Conservation (phyloP, 2,329 filamentous ascomycete species). For the Hortaea werneckii region DNA sequence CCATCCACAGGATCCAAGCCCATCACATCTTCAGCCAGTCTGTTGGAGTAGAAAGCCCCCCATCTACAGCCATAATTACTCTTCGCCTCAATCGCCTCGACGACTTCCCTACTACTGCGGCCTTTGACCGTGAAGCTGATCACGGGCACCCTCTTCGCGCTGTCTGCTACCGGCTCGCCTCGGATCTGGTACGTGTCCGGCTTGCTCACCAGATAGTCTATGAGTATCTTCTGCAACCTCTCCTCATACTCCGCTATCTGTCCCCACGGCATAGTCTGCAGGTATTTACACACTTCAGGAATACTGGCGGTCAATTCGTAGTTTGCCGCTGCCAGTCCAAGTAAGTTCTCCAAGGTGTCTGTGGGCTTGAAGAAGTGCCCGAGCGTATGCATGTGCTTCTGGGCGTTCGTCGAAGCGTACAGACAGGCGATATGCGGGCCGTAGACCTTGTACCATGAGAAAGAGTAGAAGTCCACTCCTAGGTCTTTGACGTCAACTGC, state of each 20-base stretch:
- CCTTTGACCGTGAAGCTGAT: slow-evolving; percentile 57
- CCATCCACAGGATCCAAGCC: slow-evolving; percentile 48
- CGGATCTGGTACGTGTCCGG: slow-evolving; percentile 45
- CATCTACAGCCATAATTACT: slow-evolving; percentile 54
- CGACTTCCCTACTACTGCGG: slow-evolving; percentile 45
- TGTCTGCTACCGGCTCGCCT: slow-evolving; percentile 43
- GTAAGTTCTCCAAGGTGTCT: slow-evolving; percentile 52
- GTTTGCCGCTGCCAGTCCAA: slow-evolving; percentile 57
- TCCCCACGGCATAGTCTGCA: slow-evolving; percentile 36
- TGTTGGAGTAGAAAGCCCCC: slow-evolving; percentile 60
- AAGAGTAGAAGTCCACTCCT: slow-evolving; percentile 66
- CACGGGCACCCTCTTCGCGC: slow-evolving; percentile 48
- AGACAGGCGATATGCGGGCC: slow-evolving; percentile 65
- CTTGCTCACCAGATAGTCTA: slow-evolving; percentile 48
- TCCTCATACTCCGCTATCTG: slow-evolving; percentile 50
- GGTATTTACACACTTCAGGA: slow-evolving; percentile 50
- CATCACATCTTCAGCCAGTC: slow-evolving; percentile 50
- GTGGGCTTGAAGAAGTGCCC: slow-evolving; percentile 58
- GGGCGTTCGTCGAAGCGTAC: slow-evolving; percentile 51
- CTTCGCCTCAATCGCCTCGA: slow-evolving; percentile 51
- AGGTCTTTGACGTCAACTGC: slow-evolving; percentile 57
- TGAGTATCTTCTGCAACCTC: slow-evolving; percentile 46
- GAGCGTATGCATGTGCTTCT: slow-evolving; percentile 46
- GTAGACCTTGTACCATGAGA: slow-evolving; percentile 76
- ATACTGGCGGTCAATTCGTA: slow-evolving; percentile 61